Base-by-base conservation (phyloP, 371 early-diverging fungal genomes). In the Fennellomyces sp. region DNA sequence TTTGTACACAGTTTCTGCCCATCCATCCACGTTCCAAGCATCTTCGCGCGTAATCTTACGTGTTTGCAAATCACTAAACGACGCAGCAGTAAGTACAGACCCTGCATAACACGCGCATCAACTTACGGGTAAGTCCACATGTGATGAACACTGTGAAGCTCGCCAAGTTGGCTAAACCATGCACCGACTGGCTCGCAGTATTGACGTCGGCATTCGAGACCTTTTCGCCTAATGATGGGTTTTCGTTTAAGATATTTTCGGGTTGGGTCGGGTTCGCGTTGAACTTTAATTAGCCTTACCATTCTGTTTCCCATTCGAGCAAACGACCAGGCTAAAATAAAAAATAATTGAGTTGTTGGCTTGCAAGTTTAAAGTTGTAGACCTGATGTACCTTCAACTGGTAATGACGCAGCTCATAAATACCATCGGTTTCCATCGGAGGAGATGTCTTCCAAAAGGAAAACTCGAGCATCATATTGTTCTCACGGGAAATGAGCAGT, bases 121-220 rank as follows among this genome's bases (percentile, higher is more conserved):
- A 90, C 79, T 66, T 90, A 86, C 64, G 94, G 88, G 63, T 95
- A 94, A 60, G 83, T 88, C 95, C 94, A 97, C 87, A 94, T 92
- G 60, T 95, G 97, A 66, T 96, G 95, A 11, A 96, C 97, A 52
- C 85, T 85, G 75, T 95, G 91, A 51, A 97, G 70, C 27, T 84
- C 76, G 12, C 97, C 97, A 25, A 96, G 80, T 72, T 97, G 96
- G 49, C 90, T 90, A 70, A 96, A 97, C 96, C 96, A 97, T 5
- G 97, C 97, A 17, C 97, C 97, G 52, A 95, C 89, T 12, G 95
- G 95, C 59, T 91, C 89, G 67, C 91, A 91, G 69, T 89, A 91
- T 68, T 93, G 88, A 26, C 86, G 79, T 35, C 97, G 84, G 68
- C 92, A 93, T 56, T 94, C 93, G 19, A 97, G 81, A 39, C 96